Conservation (phyloP, 2,329 filamentous ascomycete species). For the Polychaeton citri region DNA sequence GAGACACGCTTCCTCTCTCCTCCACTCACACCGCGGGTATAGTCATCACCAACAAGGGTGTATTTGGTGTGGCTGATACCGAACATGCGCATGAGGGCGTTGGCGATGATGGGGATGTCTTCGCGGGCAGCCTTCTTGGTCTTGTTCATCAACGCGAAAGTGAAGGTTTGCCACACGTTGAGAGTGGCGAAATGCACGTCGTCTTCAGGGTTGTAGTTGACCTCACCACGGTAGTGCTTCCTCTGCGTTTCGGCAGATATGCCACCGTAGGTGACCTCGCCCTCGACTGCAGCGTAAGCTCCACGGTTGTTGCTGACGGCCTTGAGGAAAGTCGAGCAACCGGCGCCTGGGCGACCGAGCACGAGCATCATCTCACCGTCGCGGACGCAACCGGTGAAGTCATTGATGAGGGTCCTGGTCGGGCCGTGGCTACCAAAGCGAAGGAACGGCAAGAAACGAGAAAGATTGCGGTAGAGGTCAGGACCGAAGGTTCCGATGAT, state of each 20-base stretch:
- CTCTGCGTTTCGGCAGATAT: slow-evolving; percentile 55
- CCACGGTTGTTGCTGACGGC: slow-evolving; percentile 57
- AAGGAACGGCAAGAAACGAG: slow-evolving; percentile 39
- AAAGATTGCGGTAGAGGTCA: slow-evolving; percentile 56
- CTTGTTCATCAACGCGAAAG: slow-evolving; percentile 63
- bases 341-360: slow-evolving; percentile 58
- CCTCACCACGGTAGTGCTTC: slow-evolving; percentile 59
- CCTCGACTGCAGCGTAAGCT: slow-evolving; percentile 51
- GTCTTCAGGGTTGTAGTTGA: slow-evolving; percentile 67
- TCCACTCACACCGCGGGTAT: slow-evolving; percentile 60
- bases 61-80: slow-evolving; percentile 63
- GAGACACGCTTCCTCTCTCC: slow-evolving; percentile 71
- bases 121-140: slow-evolving; percentile 52
- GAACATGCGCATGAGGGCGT: slow-evolving; percentile 63
- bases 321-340: slow-evolving; percentile 67
- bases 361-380: slow-evolving; percentile 58
- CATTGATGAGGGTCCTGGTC: slow-evolving; percentile 38
- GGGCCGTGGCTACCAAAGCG: neutral
- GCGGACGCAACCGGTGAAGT: slow-evolving; percentile 54
- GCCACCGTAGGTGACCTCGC: slow-evolving; percentile 59
- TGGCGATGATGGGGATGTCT: slow-evolving; percentile 55
- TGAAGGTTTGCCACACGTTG: slow-evolving; percentile 65
- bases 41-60: slow-evolving; percentile 64
- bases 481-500: slow-evolving; percentile 68
- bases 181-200: slow-evolving; percentile 61